Conservation (phyloP, 345 rosid genomes). For the Euphorbia tirucalli region DNA sequence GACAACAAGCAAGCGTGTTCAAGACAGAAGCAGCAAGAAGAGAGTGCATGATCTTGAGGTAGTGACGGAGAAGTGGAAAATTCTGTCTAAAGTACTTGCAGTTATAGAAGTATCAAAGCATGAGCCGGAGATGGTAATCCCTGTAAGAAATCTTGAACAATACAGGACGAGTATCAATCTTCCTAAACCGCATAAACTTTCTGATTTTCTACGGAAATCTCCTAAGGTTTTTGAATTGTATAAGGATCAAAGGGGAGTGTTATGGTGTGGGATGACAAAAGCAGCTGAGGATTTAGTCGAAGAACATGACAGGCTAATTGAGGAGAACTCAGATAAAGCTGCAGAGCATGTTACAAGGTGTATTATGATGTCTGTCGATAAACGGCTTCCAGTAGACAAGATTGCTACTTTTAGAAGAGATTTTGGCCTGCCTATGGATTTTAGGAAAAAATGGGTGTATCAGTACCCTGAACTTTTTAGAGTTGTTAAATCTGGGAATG, state of each 20-base stretch:
- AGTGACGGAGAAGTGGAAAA: slow-evolving; percentile 70
- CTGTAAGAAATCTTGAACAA: slow-evolving; percentile 51
- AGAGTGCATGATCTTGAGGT: slow-evolving; percentile 71
- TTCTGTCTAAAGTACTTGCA: slow-evolving; percentile 52
- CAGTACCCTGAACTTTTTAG: slow-evolving; percentile 61
- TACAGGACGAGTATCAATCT: slow-evolving; percentile 54
- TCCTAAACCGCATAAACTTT: slow-evolving; percentile 63
- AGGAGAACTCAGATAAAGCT: slow-evolving; percentile 60
- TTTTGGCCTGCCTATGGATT: slow-evolving; percentile 78
- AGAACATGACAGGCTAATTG: slow-evolving; percentile 57
- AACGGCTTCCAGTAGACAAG: slow-evolving; percentile 58
- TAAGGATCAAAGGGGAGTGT: slow-evolving; percentile 63
- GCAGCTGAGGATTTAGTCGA: slow-evolving; percentile 56
- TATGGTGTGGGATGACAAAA: slow-evolving; percentile 82
- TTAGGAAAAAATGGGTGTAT: slow-evolving; percentile 65
- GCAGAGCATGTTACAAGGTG: slow-evolving; percentile 77
- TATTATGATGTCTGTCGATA: slow-evolving; percentile 73
- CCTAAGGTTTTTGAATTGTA: slow-evolving; percentile 75
- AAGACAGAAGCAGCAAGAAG: slow-evolving; percentile 68
- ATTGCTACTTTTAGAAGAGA: slow-evolving; percentile 75
- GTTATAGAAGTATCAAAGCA: slow-evolving; percentile 62
- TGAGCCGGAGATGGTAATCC: slow-evolving; percentile 73
- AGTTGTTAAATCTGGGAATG: slow-evolving; percentile 48
- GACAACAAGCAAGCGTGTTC: slow-evolving; percentile 76
- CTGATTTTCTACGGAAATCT: slow-evolving; percentile 64